Evolutionary conservation across 2,329 filamentous ascomycete genomes (phyloP).

Genomic region (Sporothrix humicola): DNA sequence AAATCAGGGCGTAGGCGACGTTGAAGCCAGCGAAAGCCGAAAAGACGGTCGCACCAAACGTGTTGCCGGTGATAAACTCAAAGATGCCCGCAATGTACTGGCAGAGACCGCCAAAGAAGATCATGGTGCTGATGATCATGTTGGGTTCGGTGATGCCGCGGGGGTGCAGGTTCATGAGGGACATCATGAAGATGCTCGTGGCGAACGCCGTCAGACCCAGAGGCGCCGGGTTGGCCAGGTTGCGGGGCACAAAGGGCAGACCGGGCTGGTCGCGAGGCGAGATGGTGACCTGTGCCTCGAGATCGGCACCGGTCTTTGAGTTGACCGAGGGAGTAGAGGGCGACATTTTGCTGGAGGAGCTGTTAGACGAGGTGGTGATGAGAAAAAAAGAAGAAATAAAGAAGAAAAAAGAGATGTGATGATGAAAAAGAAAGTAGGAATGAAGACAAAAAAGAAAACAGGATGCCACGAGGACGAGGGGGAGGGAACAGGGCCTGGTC

Average conservation of each 20-base stretch:
- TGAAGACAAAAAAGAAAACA: neutral
- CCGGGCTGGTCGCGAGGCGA: conserved; percentile 35
- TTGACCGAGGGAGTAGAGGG: conserved; percentile 32
- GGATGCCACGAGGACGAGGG: neutral
- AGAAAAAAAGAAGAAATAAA: neutral
- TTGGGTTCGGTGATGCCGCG: conserved; percentile 65
- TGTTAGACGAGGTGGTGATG: neutral
- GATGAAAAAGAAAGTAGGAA: neutral
- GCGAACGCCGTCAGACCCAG: conserved; percentile 79
- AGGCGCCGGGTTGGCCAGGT: conserved; percentile 76
- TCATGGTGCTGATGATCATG: conserved; percentile 73
- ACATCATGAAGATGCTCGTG: conserved; percentile 82
- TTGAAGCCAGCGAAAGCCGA: conserved; percentile 85
- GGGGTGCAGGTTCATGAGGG: conserved; percentile 73
- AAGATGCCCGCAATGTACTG: conserved; percentile 86
- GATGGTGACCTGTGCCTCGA: conserved; percentile 36
- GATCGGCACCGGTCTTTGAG: conserved; percentile 35
- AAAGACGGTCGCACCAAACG: conserved; percentile 79
- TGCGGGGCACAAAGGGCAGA: conserved; percentile 33
- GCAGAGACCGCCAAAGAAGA: conserved; percentile 76
- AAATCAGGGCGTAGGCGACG: conserved; percentile 74
- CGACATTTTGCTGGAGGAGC: conserved; percentile 22
- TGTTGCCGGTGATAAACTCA: conserved; percentile 85
- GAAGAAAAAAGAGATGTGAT: conserved; percentile 5
- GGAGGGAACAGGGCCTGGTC: conserved; percentile 1